Evolutionary conservation across 2,329 filamentous ascomycete species (phyloP), one percentile per base, ranked within the genome.

Genomic region (Dactylellina leptospora): DNA sequence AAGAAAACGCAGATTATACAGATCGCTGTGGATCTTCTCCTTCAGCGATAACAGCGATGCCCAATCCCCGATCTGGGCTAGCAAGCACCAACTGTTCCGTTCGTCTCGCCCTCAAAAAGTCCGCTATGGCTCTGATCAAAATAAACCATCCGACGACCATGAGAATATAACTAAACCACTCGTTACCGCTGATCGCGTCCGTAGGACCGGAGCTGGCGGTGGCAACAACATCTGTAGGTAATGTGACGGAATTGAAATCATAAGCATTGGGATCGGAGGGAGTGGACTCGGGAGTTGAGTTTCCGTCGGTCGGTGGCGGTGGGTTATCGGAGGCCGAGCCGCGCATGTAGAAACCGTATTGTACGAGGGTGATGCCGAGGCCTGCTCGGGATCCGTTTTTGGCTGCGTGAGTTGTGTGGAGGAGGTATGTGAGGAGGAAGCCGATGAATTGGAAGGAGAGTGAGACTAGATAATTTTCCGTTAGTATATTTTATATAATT

Each of bases 121-220:
- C 93, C 76, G 90, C 92, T 16, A 96, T 87, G n/a, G 92, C 89
- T 80, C 93, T 87, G 78, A 99, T 97, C 74, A 99, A 83, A 74
- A 99, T 92, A 78, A 97, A 97, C 95, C 95, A 99, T 3, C 95
- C 95, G 1, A 96, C 89, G 78, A 99, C 91, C 95, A 99, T 99
- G 50, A 99, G 81, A 13, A 90, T 83, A 77, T 97, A 99, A 9
- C 92, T 91, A 74, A 96, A 83, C 91, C 91, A 97, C 78, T 97
- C 93, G 74, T 85, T 89, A 55, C 88, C 89, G 4, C 85, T 86
- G 42, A 96, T 86, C 33, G 86, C 85, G 4, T 82, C 81, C 74
- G 63, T 80, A 76, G 74, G 79, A 76, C 56, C 79, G 76, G 58
- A 78, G 76, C 59, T 76, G 20, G 79, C 77, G 38, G 77, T 80